A percentile compares a stretch with the other conserved stretches of the same genome.
phyloP scores from a whole-genome alignment of 2,329 filamentous ascomycete species.

The Phoma sp. region DNA sequence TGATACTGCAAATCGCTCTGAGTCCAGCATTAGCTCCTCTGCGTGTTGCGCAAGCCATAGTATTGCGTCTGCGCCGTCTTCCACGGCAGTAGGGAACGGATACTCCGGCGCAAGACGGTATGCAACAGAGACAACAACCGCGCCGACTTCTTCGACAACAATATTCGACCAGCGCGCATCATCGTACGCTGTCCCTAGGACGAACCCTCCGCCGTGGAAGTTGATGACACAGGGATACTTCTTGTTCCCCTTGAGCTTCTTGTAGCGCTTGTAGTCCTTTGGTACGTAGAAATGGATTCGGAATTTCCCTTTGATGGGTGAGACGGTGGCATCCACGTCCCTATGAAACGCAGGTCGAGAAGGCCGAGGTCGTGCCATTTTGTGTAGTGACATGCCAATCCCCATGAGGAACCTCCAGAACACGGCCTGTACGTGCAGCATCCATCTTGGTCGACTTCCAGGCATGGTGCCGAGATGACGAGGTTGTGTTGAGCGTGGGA shows the following conservation, averaged over 20 bases:
- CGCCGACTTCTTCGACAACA: slow-evolving; percentile 63
- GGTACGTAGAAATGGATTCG: slow-evolving; percentile 69
- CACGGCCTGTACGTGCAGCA: slow-evolving; percentile 68
- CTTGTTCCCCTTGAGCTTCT: slow-evolving; percentile 51
- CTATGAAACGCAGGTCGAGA: slow-evolving; percentile 67
- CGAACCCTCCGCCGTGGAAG: slow-evolving; percentile 71
- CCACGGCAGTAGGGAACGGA: slow-evolving; percentile 69
- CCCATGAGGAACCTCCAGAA: slow-evolving; percentile 73
- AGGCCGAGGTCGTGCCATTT: slow-evolving; percentile 66
- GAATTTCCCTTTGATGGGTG: slow-evolving; percentile 56
- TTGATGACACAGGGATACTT: slow-evolving; percentile 67
- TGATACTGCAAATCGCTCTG: slow-evolving; percentile 64
- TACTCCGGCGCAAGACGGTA: slow-evolving; percentile 68
- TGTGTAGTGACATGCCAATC: slow-evolving; percentile 73
- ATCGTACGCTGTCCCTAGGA: slow-evolving; percentile 65
- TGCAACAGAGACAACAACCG: slow-evolving; percentile 67
- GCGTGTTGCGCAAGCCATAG: slow-evolving; percentile 65
- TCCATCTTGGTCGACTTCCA: slow-evolving; percentile 59
- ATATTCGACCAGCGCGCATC: slow-evolving; percentile 67
- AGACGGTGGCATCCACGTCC: slow-evolving; percentile 60
- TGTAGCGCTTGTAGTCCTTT: slow-evolving; percentile 55
- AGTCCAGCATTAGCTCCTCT: slow-evolving; percentile 63
- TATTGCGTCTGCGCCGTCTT: slow-evolving; percentile 69
- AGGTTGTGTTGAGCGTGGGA: neutral
- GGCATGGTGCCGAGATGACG: slow-evolving; percentile 23